Evolutionary conservation across 2,329 filamentous ascomycete species (phyloP).

Genomic region (Verticillium klebahnii): DNA sequence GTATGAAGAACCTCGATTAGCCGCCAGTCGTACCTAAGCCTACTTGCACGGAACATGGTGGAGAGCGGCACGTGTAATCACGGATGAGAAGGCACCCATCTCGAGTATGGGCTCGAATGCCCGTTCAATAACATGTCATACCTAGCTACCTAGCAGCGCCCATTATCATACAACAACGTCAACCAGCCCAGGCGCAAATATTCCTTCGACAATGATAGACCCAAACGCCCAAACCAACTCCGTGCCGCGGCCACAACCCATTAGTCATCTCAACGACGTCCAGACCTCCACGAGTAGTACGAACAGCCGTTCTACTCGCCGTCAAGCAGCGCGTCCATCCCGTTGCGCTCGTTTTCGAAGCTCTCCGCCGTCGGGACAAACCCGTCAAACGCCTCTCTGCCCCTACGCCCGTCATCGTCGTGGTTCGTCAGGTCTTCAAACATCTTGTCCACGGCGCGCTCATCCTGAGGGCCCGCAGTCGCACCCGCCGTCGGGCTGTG

Average conservation of each 20-base stretch:
- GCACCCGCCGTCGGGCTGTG: neutral
- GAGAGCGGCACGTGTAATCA: no score
- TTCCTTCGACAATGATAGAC: neutral
- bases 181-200: neutral
- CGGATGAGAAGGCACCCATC: neutral
- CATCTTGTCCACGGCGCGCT: conserved; percentile 48
- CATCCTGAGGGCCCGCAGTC: conserved; percentile 13
- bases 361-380: conserved; percentile 33
- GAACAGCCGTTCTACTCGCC: conserved; percentile 26
- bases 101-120: neutral
- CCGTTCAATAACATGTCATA: neutral
- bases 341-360: conserved; percentile 40
- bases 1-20: no score
- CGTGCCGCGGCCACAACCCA: neutral
- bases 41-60: no score
- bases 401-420: conserved; percentile 42
- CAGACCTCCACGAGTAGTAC: neutral
- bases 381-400: conserved; percentile 25
- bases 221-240: neutral
- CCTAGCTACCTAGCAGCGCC: neutral
- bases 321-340: conserved; percentile 40
- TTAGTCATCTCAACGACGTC: neutral
- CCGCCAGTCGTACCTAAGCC: no score
- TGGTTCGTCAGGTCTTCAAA: conserved; percentile 52
- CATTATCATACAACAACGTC: neutral